Evolutionary conservation across 169 alveolate species (phyloP).

Genomic region (Besnoitia besnoiti): DNA sequence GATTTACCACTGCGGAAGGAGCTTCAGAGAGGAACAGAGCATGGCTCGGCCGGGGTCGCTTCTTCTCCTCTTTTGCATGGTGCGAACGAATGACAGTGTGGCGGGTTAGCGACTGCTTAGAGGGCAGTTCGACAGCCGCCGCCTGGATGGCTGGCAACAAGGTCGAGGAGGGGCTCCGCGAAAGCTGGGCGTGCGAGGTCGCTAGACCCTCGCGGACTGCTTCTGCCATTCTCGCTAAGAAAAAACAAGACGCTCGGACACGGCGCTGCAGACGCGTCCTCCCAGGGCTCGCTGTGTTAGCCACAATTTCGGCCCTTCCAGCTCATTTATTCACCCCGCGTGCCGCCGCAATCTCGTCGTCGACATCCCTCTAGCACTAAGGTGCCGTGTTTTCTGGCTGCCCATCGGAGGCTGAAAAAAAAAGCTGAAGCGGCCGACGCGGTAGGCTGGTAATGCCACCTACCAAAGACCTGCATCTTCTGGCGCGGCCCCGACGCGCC

Average conservation of each 20-base stretch:
- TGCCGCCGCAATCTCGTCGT: neutral
- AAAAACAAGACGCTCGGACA: neutral
- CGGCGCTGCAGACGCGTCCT: neutral
- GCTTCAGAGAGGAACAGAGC: neutral
- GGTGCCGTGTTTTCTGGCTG: neutral
- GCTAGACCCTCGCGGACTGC: neutral
- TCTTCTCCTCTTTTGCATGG: neutral
- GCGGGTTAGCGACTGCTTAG: neutral
- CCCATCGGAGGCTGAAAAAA: no score
- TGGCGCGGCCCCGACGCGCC: neutral
- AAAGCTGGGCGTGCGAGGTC: no score
- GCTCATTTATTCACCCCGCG: neutral
- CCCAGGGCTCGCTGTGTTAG: neutral
- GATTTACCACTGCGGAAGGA: neutral
- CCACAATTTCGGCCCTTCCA: no score
- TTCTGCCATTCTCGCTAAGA: neutral
- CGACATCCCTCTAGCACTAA: neutral
- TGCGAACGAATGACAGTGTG: neutral
- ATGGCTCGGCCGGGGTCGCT: neutral
- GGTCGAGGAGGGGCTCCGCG: neutral
- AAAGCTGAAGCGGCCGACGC: no score
- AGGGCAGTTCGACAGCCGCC: neutral
- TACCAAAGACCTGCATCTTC: neutral
- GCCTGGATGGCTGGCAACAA: neutral
- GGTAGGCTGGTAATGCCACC: no score